Evolutionary conservation across 208 protist species (phyloP).

Genomic region (Porcisia deanei): DNA sequence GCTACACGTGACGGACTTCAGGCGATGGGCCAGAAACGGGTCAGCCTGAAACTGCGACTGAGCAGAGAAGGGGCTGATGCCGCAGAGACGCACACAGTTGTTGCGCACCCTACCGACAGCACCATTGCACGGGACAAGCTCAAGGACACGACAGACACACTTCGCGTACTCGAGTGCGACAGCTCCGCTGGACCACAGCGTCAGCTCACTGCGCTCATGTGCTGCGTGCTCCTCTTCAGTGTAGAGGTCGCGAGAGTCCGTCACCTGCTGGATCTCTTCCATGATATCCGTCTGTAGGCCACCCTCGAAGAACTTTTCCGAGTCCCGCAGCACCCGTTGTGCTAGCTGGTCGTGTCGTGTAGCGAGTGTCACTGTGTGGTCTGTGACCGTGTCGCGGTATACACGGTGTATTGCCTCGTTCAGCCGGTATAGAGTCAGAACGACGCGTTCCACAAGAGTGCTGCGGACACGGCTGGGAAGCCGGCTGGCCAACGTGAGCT

Average conservation of each 20-base stretch:
- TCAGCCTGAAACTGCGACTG: constrained; percentile 47
- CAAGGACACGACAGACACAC: constrained; percentile 62
- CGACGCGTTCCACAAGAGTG: constrained; percentile 39
- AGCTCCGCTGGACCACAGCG: constrained; percentile 39
- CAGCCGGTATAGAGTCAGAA: constrained; percentile 23
- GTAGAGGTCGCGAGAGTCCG: constrained; percentile 61
- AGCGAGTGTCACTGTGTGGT: constrained; percentile 69
- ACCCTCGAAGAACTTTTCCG: constrained; percentile 52
- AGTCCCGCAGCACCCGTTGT: constrained; percentile 30
- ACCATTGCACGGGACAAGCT: constrained; percentile 70
- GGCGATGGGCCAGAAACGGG: constrained; percentile 37
- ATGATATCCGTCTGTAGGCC: constrained; percentile 74
- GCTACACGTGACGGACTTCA: constrained; percentile 60
- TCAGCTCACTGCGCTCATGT: constrained; percentile 15
- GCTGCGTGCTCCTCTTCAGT: constrained; percentile 46
- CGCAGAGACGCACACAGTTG: constrained; percentile 89
- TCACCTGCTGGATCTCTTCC: constrained; percentile 73
- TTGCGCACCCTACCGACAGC: constrained; percentile 75
- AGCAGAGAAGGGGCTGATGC: constrained; percentile 85
- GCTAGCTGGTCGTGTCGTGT: constrained; percentile 64
- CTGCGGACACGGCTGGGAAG: constrained; percentile 43
- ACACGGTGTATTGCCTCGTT: constrained; percentile 28
- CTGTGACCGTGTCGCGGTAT: constrained; percentile 42
- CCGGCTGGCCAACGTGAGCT: constrained; percentile 52
- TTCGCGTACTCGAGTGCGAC: constrained; percentile 86